phyloP scores from a whole-genome alignment of 1,284 basidiomycete species.

The Xanthoconium separans region DNA sequence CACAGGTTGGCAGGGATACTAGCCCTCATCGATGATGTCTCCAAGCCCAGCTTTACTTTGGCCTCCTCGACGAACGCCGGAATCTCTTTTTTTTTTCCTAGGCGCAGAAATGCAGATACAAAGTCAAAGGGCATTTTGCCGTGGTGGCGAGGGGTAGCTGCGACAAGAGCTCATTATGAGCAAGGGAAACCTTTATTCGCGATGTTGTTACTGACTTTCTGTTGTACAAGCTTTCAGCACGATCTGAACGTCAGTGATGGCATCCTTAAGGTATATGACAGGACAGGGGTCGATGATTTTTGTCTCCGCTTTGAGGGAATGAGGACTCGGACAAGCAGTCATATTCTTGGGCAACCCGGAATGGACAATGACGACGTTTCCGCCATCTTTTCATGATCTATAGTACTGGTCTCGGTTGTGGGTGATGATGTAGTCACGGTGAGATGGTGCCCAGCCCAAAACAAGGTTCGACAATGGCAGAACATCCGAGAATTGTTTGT shows the following conservation, averaged over 20 bases:
- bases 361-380: slow-evolving; percentile 11
- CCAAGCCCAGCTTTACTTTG: slow-evolving; percentile 6
- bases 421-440: too few species aligned
- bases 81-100: slow-evolving; percentile 20
- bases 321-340: slow-evolving; percentile 6
- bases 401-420: too few species aligned
- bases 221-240: slow-evolving; percentile 16
- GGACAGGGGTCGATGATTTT: slow-evolving; percentile 9
- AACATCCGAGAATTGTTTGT: too few species aligned
- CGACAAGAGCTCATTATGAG: neutral
- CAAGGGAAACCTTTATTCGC: neutral
- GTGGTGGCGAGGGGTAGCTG: slow-evolving; percentile 1
- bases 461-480: too few species aligned
- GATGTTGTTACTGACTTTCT: slow-evolving; percentile 6
- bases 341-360: too few species aligned
- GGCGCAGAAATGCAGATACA: slow-evolving; percentile 6
- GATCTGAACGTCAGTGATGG: slow-evolving; percentile 5
- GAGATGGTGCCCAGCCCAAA: too few species aligned
- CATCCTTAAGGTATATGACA: slow-evolving; percentile 9
- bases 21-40: slow-evolving; percentile 10
- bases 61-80: slow-evolving; percentile 6
- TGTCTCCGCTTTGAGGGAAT: neutral
- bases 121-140: neutral
- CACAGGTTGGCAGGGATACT: slow-evolving; percentile 12
- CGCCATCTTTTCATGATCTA: slow-evolving; percentile 11